These are phyloP conservation scores for Diaporthe ilicicola DNA, from an alignment of 2,329 filamentous ascomycete species.

Conservation along the genomic window DNA sequence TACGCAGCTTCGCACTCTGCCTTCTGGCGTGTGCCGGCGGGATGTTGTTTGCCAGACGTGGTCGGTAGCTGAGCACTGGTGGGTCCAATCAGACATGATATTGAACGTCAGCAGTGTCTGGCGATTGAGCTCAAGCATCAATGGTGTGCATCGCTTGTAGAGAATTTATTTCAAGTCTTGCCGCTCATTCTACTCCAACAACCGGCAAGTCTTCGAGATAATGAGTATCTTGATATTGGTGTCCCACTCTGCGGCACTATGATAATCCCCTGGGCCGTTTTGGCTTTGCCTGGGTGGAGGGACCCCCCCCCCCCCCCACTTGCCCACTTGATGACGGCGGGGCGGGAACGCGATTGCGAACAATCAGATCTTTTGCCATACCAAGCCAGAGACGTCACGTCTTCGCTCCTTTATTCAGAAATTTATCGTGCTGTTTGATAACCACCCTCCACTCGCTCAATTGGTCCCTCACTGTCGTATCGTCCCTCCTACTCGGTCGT, in stretches of 20 bases:
- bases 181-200: not conserved
- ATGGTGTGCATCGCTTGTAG: not conserved
- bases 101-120: not conserved
- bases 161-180: not conserved
- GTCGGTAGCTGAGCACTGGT: too few species aligned
- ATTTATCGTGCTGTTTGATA: not conserved
- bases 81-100: not conserved
- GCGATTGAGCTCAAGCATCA: not conserved
- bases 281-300: conserved; percentile 14
- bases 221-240: not conserved
- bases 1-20: not conserved
- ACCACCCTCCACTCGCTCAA: not conserved
- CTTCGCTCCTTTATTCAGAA: conserved; percentile 8
- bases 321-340: conserved; percentile 18
- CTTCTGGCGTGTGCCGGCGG: not conserved
- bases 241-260: not conserved
- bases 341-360: conserved; percentile 13
- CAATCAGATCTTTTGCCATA: conserved; percentile 10
- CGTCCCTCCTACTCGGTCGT: not conserved
- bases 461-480: conserved; percentile 2
- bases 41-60: too few species aligned
- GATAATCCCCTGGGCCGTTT: conserved; percentile 15
- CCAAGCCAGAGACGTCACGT: conserved; percentile 14
- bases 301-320: too few species aligned
- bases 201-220: conserved; percentile 5